Evolutionary conservation across 257 asterid genomes (phyloP).

Genomic region (Penstemon barbatus): DNA sequence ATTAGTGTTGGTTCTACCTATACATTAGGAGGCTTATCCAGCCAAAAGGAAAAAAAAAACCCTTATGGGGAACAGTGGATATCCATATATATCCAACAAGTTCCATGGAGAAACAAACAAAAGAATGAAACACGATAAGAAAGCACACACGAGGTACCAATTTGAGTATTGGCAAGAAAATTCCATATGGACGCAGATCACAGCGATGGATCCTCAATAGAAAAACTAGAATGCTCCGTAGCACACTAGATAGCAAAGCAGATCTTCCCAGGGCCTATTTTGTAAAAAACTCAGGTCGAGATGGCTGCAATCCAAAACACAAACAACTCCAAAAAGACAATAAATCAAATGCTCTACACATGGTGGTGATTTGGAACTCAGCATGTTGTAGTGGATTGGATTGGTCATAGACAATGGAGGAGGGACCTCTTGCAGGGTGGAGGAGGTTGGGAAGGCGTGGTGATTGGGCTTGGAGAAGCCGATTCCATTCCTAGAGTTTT

Average conservation of each 20-base stretch:
- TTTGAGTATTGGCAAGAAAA: constrained; percentile 50
- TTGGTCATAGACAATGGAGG: constrained; percentile 82
- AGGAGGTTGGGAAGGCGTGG: constrained; percentile 70
- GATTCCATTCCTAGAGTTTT: constrained; percentile 93
- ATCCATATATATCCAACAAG: constrained; percentile 45
- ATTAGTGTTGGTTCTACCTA: constrained; percentile 65
- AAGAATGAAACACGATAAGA: constrained; percentile 60
- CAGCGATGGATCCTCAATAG: constrained; percentile 48
- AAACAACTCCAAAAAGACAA: constrained; percentile 43
- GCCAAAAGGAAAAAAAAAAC: constrained; percentile 39
- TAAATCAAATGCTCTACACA: constrained; percentile 39
- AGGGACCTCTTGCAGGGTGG: constrained; percentile 98
- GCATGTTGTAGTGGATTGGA: constrained; percentile 30
- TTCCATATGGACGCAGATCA: constrained; percentile 52
- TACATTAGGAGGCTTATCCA: constrained; percentile 79
- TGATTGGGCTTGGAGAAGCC: constrained; percentile 43
- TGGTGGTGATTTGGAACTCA: constrained; percentile 38
- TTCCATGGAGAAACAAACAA: constrained; percentile 53
- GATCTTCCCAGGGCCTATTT: constrained; percentile 72
- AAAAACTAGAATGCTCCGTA: constrained; percentile 62
- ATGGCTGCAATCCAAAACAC: constrained; percentile 59
- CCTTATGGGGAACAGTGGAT: constrained; percentile 51
- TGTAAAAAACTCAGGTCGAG: constrained; percentile 62
- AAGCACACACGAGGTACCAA: constrained; percentile 37
- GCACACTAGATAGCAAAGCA: constrained; percentile 64